Evolutionary conservation across 805 yeast species (phyloP).

Genomic region (Myxozyma mucilagina): DNA sequence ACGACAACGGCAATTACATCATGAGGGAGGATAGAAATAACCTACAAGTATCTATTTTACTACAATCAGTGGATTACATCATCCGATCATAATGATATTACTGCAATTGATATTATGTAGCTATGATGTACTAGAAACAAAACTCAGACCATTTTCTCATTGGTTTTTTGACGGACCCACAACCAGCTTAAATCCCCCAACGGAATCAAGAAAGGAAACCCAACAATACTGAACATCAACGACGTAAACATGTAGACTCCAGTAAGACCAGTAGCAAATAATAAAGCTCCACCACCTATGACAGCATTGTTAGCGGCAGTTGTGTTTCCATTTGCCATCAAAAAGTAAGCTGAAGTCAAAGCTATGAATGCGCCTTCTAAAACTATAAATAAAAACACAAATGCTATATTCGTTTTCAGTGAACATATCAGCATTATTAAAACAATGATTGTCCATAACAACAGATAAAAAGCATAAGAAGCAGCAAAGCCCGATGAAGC

Average conservation of each 20-base stretch:
- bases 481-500: slow-evolving; percentile 12
- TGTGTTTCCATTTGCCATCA: not conserved
- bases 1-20: no score
- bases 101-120: no score
- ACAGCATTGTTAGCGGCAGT: not conserved
- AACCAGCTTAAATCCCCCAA: slow-evolving; percentile 15
- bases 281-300: slow-evolving; percentile 25
- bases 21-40: no score
- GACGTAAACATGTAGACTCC: slow-evolving; percentile 23
- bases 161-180: not conserved
- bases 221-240: slow-evolving; percentile 25
- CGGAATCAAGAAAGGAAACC: slow-evolving; percentile 20
- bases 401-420: slow-evolving; percentile 22
- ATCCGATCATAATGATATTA: no score
- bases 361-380: slow-evolving; percentile 12
- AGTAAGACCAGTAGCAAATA: slow-evolving; percentile 14
- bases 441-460: slow-evolving; percentile 18
- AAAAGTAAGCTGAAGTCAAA: slow-evolving; percentile 20
- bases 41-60: no score
- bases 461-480: slow-evolving; percentile 19
- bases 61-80: no score
- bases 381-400: slow-evolving; percentile 14
- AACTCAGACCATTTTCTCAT: not conserved
- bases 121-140: no score
- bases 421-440: slow-evolving; percentile 21